phyloP scores from a whole-genome alignment of 1,284 basidiomycete genomes.

The Sanguinoderma infundibulare region DNA sequence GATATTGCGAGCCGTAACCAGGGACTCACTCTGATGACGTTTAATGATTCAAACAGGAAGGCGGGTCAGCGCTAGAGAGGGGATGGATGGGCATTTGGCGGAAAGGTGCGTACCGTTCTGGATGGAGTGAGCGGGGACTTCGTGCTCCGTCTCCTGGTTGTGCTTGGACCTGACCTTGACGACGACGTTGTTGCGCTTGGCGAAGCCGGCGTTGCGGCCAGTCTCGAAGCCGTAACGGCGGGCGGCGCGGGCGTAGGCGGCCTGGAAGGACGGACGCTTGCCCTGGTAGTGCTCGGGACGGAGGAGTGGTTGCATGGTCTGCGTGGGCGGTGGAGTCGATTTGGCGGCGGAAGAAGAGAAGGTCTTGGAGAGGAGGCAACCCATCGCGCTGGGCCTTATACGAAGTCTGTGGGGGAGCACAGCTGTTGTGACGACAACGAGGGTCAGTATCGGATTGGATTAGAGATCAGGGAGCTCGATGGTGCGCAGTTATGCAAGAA shows the following conservation, averaged over 20 bases:
- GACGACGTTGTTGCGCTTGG: slow-evolving; percentile 35
- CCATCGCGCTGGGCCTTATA: slow-evolving; percentile 14
- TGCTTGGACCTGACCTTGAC: slow-evolving; percentile 34
- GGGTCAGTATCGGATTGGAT: not conserved
- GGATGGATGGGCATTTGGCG: not conserved
- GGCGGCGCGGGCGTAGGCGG: slow-evolving; percentile 40
- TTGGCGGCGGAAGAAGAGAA: slow-evolving; percentile 6
- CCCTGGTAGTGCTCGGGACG: slow-evolving; percentile 31
- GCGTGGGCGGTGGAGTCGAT: slow-evolving; percentile 7
- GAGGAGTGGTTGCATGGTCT: slow-evolving; percentile 30
- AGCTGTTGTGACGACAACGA: not conserved
- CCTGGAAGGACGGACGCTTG: slow-evolving; percentile 35
- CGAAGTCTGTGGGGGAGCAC: not conserved
- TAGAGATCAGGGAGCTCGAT: not conserved
- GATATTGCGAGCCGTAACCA: not conserved
- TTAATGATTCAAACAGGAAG: not conserved
- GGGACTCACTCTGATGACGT: slow-evolving; percentile 24
- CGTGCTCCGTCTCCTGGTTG: slow-evolving; percentile 35
- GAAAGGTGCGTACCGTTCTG: slow-evolving; percentile 38
- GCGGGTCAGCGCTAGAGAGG: not conserved
- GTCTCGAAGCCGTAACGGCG: slow-evolving; percentile 38
- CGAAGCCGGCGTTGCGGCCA: slow-evolving; percentile 35
- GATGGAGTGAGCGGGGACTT: slow-evolving; percentile 40
- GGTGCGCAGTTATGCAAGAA: not conserved
- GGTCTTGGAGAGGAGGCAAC: slow-evolving; percentile 22